phyloP scores from a whole-genome alignment of 2,329 filamentous ascomycete species.

The Cladosporium sp. region DNA sequence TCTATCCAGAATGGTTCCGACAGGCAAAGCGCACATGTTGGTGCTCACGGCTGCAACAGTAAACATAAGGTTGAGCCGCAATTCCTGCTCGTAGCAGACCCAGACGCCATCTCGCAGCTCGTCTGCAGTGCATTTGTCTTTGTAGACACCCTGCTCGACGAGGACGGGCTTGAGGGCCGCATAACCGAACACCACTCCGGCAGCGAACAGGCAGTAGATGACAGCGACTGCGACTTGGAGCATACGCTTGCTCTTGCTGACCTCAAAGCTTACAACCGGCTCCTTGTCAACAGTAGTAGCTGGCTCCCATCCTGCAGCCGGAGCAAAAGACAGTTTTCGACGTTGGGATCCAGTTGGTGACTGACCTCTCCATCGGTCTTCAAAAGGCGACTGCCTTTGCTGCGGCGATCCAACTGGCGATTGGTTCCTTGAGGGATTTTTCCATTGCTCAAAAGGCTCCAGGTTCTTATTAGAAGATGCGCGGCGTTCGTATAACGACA shows the following conservation, averaged over 20 bases:
- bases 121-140: conserved; percentile 56
- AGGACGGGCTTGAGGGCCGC: conserved; percentile 79
- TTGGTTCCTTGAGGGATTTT: conserved; percentile 15
- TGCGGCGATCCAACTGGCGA: conserved; percentile 36
- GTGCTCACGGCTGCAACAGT: conserved; percentile 83
- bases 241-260: conserved; percentile 50
- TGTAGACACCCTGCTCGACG: conserved; percentile 68
- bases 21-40: conserved; percentile 79
- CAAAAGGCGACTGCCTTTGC: conserved; percentile 35
- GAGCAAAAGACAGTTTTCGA: conserved; percentile 48
- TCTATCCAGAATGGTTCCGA: conserved; percentile 79
- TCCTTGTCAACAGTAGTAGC: conserved; percentile 35
- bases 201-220: conserved; percentile 70
- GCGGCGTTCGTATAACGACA: conserved; percentile 2
- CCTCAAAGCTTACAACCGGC: conserved; percentile 50
- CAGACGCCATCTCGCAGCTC: conserved; percentile 47
- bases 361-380: conserved; percentile 22
- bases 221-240: conserved; percentile 63
- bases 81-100: conserved; percentile 56
- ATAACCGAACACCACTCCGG: conserved; percentile 79
- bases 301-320: conserved; percentile 43
- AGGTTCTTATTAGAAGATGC: neutral
- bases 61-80: conserved; percentile 82
- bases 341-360: conserved; percentile 37
- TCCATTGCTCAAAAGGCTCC: conserved; percentile 17